Percentiles rank a stretch among this genome's conserved stretches.
These are phyloP conservation scores for Capsicum baccatum DNA, from an alignment of 257 asterid species.

Conservation along the genomic window DNA sequence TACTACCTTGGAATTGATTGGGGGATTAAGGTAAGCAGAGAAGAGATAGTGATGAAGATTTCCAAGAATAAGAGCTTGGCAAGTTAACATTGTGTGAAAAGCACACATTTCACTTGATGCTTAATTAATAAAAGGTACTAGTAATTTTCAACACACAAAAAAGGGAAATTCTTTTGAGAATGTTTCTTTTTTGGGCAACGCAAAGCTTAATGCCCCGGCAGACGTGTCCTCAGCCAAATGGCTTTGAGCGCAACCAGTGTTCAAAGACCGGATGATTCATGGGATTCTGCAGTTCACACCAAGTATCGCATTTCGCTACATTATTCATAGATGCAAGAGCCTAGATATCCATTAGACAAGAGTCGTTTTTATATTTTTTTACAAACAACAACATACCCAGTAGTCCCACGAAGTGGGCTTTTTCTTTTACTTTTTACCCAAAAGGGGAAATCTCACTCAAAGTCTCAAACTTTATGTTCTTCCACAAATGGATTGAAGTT, in stretches of 20 bases:
- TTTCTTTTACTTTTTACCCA: too few species aligned
- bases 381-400: too few species aligned
- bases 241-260: neutral
- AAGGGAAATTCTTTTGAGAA: constrained; percentile 8
- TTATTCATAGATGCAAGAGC: constrained; percentile 56
- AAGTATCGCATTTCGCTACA: constrained; percentile 47
- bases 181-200: neutral
- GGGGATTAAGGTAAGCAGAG: neutral
- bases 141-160: constrained; percentile 11
- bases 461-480: neutral
- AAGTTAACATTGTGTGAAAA: neutral
- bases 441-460: neutral
- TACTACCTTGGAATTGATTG: neutral
- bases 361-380: neutral
- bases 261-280: neutral
- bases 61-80: neutral
- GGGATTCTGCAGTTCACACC: neutral
- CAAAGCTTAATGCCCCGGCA: too few species aligned
- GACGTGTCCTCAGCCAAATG: neutral
- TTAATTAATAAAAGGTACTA: neutral
- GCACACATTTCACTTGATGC: neutral
- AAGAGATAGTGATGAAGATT: neutral
- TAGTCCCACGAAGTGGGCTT: too few species aligned
- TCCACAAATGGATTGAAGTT: neutral
- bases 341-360: constrained; percentile 8